phyloP scores from a whole-genome alignment of 345 rosid species.

The Punica granatum region DNA sequence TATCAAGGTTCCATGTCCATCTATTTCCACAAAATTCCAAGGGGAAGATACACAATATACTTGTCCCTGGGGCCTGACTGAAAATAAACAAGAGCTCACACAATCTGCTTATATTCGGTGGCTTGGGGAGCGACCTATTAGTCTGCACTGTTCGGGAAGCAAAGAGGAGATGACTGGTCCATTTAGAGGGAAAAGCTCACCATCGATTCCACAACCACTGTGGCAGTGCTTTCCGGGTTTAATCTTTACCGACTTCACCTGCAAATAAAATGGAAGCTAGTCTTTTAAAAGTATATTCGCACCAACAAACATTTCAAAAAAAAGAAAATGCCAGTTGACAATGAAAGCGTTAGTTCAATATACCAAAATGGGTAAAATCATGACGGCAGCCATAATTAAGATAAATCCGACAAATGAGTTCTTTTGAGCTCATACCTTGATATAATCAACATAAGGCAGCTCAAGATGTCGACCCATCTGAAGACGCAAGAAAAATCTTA shows the following conservation, averaged over 20 bases:
- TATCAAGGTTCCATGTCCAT: neutral
- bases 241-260: slow-evolving; percentile 93
- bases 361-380: neutral
- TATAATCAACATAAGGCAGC: slow-evolving; percentile 88
- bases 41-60: neutral
- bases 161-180: slow-evolving; percentile 77
- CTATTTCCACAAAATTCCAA: neutral
- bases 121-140: slow-evolving; percentile 58
- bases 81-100: neutral
- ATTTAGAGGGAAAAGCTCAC: slow-evolving; percentile 73
- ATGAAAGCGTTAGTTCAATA: neutral
- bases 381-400: neutral
- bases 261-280: slow-evolving; percentile 13
- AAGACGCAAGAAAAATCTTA: slow-evolving; percentile 78
- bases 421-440: slow-evolving; percentile 48
- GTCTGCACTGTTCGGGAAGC: slow-evolving; percentile 93
- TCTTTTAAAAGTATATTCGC: neutral
- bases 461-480: slow-evolving; percentile 87
- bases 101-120: slow-evolving; percentile 7
- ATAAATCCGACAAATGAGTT: neutral
- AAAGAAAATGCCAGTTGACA: too few relatives aligned
- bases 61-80: neutral
- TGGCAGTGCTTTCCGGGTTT: slow-evolving; percentile 71
- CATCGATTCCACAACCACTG: slow-evolving; percentile 88
- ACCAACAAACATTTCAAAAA: neutral